A percentile compares a stretch with the other conserved stretches of the same genome.
These are phyloP conservation scores for Rhizopus microsporus DNA, from an alignment of 371 early-diverging fungal species.

Conservation along the genomic window DNA sequence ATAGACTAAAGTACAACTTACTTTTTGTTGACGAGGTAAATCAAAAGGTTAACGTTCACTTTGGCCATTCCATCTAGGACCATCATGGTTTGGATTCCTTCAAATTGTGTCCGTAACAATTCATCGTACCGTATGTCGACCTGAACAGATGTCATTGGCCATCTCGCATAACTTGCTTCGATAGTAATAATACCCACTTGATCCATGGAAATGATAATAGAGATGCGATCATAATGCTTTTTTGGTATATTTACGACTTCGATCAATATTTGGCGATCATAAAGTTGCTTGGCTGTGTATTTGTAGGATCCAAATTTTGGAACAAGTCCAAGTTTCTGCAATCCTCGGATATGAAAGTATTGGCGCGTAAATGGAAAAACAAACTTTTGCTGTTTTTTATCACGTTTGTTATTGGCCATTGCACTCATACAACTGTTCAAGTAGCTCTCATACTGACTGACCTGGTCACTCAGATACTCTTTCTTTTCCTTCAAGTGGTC, in stretches of 20 bases:
- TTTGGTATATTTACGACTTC: slow-evolving; percentile 79
- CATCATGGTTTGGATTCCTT: slow-evolving; percentile 84
- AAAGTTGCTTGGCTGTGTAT: slow-evolving; percentile 91
- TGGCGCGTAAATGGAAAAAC: slow-evolving; percentile 88
- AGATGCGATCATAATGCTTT: slow-evolving; percentile 86
- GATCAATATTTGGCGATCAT: slow-evolving; percentile 90
- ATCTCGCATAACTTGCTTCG: slow-evolving; percentile 80
- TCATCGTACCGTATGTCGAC: slow-evolving; percentile 92
- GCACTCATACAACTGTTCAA: slow-evolving; percentile 86
- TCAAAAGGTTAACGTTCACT: slow-evolving; percentile 93
- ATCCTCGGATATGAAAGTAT: slow-evolving; percentile 88
- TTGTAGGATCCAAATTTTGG: slow-evolving; percentile 98
- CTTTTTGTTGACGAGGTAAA: slow-evolving; percentile 97
- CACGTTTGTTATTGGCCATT: slow-evolving; percentile 76
- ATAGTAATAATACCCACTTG: slow-evolving; percentile 88
- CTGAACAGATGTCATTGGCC: slow-evolving; percentile 73
- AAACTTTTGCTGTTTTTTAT: slow-evolving; percentile 65
- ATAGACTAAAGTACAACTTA: slow-evolving; percentile 38
- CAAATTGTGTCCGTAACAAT: slow-evolving; percentile 89
- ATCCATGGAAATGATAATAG: slow-evolving; percentile 90
- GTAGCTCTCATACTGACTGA: slow-evolving; percentile 87
- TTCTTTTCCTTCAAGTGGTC: slow-evolving; percentile 80
- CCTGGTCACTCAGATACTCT: slow-evolving; percentile 81
- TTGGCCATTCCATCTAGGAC: slow-evolving; percentile 90
- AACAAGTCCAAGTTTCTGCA: slow-evolving; percentile 82